These are phyloP conservation scores for Chytriomyces sp. DNA, from an alignment of 192 early-diverging fungal genomes.

Conservation along the genomic window DNA sequence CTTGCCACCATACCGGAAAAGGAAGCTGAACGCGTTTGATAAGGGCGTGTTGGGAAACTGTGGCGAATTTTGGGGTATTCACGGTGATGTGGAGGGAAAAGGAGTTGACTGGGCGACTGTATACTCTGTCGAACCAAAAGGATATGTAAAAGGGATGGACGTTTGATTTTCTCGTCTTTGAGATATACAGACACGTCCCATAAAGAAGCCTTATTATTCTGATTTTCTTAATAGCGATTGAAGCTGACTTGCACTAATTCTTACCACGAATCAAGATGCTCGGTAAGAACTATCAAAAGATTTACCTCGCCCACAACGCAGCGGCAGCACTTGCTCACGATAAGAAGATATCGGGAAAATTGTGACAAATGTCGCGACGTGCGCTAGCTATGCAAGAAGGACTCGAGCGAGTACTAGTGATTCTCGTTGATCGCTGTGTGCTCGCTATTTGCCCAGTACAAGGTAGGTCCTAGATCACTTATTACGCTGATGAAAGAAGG, in stretches of 20 bases:
- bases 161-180: too few relatives aligned
- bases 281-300: background rate
- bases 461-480: too few relatives aligned
- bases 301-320: background rate
- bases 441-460: background rate
- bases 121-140: too few relatives aligned
- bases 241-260: too few relatives aligned
- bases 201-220: too few relatives aligned
- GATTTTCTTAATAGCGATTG: too few relatives aligned
- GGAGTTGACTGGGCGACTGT: too few relatives aligned
- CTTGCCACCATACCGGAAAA: slow-evolving; percentile 40
- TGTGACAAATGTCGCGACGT: background rate
- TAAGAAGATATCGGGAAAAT: background rate
- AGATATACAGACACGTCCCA: too few relatives aligned
- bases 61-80: slow-evolving; percentile 75
- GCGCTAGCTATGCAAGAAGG: background rate
- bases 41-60: slow-evolving; percentile 80
- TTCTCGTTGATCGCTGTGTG: background rate
- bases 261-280: too few relatives aligned
- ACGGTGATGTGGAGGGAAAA: too few relatives aligned
- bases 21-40: slow-evolving; percentile 73
- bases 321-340: background rate
- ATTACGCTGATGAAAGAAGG: too few relatives aligned
- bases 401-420: background rate
- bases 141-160: too few relatives aligned